Conservation (phyloP, 805 yeast species). For the Candida orba region DNA sequence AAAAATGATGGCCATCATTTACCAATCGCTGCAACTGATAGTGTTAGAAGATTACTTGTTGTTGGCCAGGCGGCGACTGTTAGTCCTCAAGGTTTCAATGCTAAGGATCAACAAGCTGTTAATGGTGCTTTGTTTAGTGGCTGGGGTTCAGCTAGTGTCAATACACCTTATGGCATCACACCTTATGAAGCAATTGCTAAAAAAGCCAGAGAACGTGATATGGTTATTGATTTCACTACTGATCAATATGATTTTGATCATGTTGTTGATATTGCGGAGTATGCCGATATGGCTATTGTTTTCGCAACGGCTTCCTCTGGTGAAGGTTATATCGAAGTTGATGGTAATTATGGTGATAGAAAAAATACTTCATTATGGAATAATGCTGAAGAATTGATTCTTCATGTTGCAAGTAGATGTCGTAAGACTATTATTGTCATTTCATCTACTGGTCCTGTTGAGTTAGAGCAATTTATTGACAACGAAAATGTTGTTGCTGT, state of each 20-base stretch:
- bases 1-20: slow-evolving; percentile 45
- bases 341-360: slow-evolving; percentile 53
- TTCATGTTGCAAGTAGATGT: slow-evolving; percentile 41
- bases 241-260: slow-evolving; percentile 41
- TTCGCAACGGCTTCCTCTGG: slow-evolving; percentile 50
- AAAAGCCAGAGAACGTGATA: slow-evolving; percentile 38
- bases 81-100: slow-evolving; percentile 44
- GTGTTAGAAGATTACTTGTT: slow-evolving; percentile 33
- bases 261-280: slow-evolving; percentile 38
- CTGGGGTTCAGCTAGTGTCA: slow-evolving; percentile 60
- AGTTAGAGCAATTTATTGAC: slow-evolving; percentile 49
- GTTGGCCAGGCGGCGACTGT: slow-evolving; percentile 50
- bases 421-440: slow-evolving; percentile 51
- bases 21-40: slow-evolving; percentile 42
- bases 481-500: slow-evolving; percentile 53
- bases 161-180: slow-evolving; percentile 48
- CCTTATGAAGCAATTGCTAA: slow-evolving; percentile 49
- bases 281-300: slow-evolving; percentile 46
- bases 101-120: slow-evolving; percentile 44
- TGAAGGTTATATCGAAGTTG: slow-evolving; percentile 52
- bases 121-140: slow-evolving; percentile 53
- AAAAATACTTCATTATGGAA: slow-evolving; percentile 49
- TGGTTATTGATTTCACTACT: slow-evolving; percentile 36
- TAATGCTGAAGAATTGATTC: slow-evolving; percentile 48
- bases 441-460: slow-evolving; percentile 55